Evolutionary conservation across 2,329 filamentous ascomycete species (phyloP).

Genomic region (Apiospora sp.): DNA sequence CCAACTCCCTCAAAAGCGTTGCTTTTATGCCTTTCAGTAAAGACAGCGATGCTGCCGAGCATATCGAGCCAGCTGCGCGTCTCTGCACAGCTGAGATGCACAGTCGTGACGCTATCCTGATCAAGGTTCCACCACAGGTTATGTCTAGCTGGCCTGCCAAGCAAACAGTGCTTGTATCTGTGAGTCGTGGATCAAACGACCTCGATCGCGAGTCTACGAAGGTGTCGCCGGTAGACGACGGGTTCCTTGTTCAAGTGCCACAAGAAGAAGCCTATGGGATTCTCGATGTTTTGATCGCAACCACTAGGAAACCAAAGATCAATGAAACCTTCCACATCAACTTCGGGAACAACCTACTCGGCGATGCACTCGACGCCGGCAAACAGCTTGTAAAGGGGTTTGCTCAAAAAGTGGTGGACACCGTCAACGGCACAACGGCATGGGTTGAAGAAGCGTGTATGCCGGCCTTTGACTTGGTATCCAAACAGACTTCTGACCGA

Average conservation of each 20-base stretch:
- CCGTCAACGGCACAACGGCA: constrained; percentile 46
- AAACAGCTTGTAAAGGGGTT: constrained; percentile 49
- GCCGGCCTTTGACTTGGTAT: constrained; percentile 41
- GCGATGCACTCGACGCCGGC: constrained; percentile 54
- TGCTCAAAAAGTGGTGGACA: constrained; percentile 51
- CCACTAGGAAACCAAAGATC: constrained; percentile 65
- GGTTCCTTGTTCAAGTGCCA: constrained; percentile 60
- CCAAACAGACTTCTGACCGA: constrained; percentile 42
- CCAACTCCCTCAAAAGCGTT: constrained; percentile 44
- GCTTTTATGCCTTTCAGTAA: constrained; percentile 50
- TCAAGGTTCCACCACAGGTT: constrained; percentile 59
- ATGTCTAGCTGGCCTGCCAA: constrained; percentile 64
- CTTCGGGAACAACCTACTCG: constrained; percentile 60
- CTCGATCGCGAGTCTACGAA: constrained; percentile 60
- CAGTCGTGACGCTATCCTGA: constrained; percentile 59
- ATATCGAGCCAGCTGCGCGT: constrained; percentile 41
- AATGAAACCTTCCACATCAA: constrained; percentile 68
- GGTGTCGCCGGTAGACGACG: constrained; percentile 56
- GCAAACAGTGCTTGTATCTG: constrained; percentile 63
- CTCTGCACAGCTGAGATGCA: constrained; percentile 56
- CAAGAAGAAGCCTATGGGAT: constrained; percentile 64
- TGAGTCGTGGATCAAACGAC: constrained; percentile 55
- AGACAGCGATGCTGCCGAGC: constrained; percentile 40
- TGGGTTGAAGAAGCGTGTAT: constrained; percentile 45
- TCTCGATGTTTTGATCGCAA: constrained; percentile 65